A percentile compares a stretch with the other conserved stretches of the same genome.
Conservation (phyloP, 768 basidiomycete species). For the Agaricus blazei region DNA sequence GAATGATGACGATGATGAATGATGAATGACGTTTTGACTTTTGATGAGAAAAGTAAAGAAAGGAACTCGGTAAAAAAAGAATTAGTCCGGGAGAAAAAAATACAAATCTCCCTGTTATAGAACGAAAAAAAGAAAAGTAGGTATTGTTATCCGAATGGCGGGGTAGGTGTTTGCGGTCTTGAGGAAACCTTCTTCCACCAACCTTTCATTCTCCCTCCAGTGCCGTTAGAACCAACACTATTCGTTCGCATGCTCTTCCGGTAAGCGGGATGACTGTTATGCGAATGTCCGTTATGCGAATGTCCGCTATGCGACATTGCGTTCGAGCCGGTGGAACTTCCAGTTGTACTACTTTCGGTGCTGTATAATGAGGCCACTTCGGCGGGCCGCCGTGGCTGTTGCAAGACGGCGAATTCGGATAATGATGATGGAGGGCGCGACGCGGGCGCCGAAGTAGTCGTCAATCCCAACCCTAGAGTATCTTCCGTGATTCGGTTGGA, state of each 20-base stretch:
- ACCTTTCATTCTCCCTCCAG: conserved; percentile 13
- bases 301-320: conserved; percentile 4
- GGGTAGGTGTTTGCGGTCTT: conserved; percentile 14
- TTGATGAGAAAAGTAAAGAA: no score
- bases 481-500: not conserved
- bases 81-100: no score
- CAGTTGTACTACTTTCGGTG: conserved; percentile 18
- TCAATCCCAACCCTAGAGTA: conserved; percentile 10
- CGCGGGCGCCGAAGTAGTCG: conserved; percentile 1
- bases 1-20: no score
- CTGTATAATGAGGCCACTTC: conserved; percentile 8
- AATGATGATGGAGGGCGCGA: no score
- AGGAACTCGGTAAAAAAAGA: no score
- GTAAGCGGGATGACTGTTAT: no score
- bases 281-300: not conserved
- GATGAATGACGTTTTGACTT: no score
- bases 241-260: not conserved
- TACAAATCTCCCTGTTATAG: no score
- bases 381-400: no score
- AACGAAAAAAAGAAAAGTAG: no score
- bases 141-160: not conserved
- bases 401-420: no score
- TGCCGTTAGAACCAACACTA: not conserved
- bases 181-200: conserved; percentile 17
- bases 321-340: conserved; percentile 13